Evolutionary conservation across 2,329 filamentous ascomycete species (phyloP).

Genomic region (Gnomoniopsis smithogilvyi): DNA sequence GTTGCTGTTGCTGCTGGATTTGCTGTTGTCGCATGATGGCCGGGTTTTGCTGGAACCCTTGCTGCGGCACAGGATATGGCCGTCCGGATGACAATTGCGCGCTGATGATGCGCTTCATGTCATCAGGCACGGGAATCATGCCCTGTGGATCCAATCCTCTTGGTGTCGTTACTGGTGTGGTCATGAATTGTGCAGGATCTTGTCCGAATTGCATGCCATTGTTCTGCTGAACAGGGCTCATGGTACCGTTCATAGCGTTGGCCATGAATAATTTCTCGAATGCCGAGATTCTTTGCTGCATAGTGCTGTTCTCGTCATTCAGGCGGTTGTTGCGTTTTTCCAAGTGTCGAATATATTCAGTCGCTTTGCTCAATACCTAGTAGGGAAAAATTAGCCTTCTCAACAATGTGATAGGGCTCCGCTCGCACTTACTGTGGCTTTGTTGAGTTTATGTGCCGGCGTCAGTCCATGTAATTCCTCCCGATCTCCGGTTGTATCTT

Average conservation of each 20-base stretch:
- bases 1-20: slow-evolving; percentile 46
- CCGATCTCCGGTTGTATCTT: slow-evolving; percentile 69
- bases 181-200: slow-evolving; percentile 39
- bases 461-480: slow-evolving; percentile 80
- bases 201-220: slow-evolving; percentile 51
- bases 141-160: slow-evolving; percentile 45
- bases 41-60: slow-evolving; percentile 38
- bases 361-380: slow-evolving; percentile 83
- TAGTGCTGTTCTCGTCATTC: slow-evolving; percentile 73
- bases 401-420: not conserved
- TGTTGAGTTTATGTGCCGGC: slow-evolving; percentile 92
- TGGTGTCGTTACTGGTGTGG: slow-evolving; percentile 40
- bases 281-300: slow-evolving; percentile 74
- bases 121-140: slow-evolving; percentile 64
- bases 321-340: slow-evolving; percentile 86
- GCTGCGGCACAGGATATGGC: slow-evolving; percentile 44
- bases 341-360: slow-evolving; percentile 90
- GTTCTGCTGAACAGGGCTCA: slow-evolving; percentile 52
- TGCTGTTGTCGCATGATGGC: slow-evolving; percentile 52
- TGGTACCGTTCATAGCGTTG: slow-evolving; percentile 64
- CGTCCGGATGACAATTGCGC: slow-evolving; percentile 53
- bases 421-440: slow-evolving; percentile 69
- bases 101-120: slow-evolving; percentile 61
- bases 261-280: slow-evolving; percentile 78
- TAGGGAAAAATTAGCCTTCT: slow-evolving; percentile 2